A percentile compares a stretch with the other conserved stretches of the same genome.
Conservation (phyloP, 345 rosid genomes). For the Eucalyptus melliodora region DNA sequence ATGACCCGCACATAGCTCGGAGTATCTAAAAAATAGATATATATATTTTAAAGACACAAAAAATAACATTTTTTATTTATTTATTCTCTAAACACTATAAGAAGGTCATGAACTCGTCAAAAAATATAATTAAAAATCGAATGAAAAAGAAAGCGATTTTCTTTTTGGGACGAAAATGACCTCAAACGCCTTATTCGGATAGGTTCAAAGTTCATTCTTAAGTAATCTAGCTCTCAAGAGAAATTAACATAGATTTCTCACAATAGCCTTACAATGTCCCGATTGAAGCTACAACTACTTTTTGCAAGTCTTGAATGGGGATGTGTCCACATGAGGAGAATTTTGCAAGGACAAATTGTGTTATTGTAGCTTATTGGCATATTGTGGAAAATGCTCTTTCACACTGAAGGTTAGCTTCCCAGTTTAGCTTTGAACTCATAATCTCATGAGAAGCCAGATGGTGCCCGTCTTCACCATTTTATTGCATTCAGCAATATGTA, state of each 20-base stretch:
- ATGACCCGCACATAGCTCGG: not conserved
- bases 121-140: not conserved
- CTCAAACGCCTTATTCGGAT: not conserved
- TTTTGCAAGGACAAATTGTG: not conserved
- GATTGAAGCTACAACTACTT: not conserved
- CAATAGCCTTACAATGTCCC: fast-evolving
- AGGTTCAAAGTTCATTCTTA: not conserved
- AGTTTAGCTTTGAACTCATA: not conserved
- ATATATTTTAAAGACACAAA: not conserved
- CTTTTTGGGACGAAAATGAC: not conserved
- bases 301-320: not conserved
- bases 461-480: not conserved
- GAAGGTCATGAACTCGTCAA: not conserved
- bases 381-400: not conserved
- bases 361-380: not conserved
- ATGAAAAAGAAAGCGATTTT: not conserved
- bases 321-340: not conserved
- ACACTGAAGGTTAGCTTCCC: not conserved
- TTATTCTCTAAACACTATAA: not conserved
- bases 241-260: not conserved
- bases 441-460: not conserved
- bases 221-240: not conserved
- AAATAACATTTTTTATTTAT: not conserved
- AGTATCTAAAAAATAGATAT: not conserved
- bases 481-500: not conserved